Percentiles rank a stretch among this genome's conserved stretches.
Evolutionary conservation across 805 yeast species (phyloP).

Genomic region (Suhomyces vadensis): DNA sequence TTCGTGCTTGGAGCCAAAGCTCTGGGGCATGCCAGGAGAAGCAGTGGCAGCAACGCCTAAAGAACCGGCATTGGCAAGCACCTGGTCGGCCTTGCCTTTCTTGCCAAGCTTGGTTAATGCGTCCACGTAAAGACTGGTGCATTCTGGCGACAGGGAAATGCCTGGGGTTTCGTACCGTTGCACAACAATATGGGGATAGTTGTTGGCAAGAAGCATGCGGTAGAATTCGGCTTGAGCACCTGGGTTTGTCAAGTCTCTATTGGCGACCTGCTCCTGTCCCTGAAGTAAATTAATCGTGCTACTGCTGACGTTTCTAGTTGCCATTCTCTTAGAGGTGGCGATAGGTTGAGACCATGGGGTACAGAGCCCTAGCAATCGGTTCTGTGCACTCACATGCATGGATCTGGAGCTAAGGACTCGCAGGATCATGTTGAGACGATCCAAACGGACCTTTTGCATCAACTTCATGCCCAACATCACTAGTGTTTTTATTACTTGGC

Average conservation of each 20-base stretch:
- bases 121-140: slow-evolving; percentile 74
- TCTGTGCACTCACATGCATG: too few species aligned
- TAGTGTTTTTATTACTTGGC: not conserved
- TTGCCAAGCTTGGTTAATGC: slow-evolving; percentile 82
- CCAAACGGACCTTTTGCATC: slow-evolving; percentile 2
- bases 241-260: slow-evolving; percentile 68
- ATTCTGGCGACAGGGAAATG: slow-evolving; percentile 78
- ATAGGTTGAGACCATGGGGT: not conserved
- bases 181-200: slow-evolving; percentile 96
- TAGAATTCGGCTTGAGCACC: slow-evolving; percentile 81
- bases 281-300: slow-evolving; percentile 33
- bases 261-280: slow-evolving; percentile 80
- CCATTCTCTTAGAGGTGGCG: not conserved
- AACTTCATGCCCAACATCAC: not conserved
- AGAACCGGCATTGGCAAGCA: slow-evolving; percentile 26
- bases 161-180: slow-evolving; percentile 92
- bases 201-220: slow-evolving; percentile 66
- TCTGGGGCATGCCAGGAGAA: slow-evolving; percentile 23
- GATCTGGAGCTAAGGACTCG: not conserved
- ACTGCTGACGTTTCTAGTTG: slow-evolving; percentile 22
- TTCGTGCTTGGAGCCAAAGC: slow-evolving; percentile 66
- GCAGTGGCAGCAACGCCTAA: not conserved
- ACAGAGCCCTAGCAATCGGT: not conserved
- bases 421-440: not conserved
- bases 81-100: slow-evolving; percentile 71